Percentiles rank a stretch among this genome's conserved stretches.
Evolutionary conservation across 345 rosid species (phyloP).

Genomic region (Aegle marmelos): DNA sequence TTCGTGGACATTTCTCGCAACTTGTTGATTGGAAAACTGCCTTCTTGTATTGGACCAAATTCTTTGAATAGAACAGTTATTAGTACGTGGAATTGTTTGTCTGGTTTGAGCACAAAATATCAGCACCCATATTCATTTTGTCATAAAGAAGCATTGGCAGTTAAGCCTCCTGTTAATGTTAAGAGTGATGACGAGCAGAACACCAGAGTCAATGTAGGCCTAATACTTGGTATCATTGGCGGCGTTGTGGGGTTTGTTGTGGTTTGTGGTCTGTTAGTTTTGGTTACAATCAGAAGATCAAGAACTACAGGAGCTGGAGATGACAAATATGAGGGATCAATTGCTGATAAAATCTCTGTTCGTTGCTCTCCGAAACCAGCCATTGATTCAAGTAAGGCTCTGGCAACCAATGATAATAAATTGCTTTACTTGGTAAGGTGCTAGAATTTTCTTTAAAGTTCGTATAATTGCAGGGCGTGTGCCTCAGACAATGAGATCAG

Average conservation of each 20-base stretch:
- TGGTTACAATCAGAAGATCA: conserved; percentile 47
- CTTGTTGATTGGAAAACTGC: conserved; percentile 67
- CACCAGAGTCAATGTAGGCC: conserved; percentile 38
- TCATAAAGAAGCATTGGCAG: conserved; percentile 74
- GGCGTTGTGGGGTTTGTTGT: conserved; percentile 45
- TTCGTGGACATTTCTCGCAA: conserved; percentile 68
- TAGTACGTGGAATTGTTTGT: conserved; percentile 78
- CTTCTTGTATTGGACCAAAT: conserved; percentile 46
- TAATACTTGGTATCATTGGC: conserved; percentile 56
- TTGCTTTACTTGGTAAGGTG: no score
- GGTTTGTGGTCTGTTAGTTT: conserved; percentile 39
- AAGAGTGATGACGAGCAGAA: conserved; percentile 19
- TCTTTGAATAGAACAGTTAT: conserved; percentile 51
- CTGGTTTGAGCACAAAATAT: conserved; percentile 39
- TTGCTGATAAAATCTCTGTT: conserved; percentile 49
- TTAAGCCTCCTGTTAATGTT: conserved; percentile 42
- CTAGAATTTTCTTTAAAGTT: background rate
- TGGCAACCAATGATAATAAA: no score
- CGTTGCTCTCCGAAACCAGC: conserved; percentile 49
- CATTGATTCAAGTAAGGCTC: conserved; percentile 57
- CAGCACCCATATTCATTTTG: conserved; percentile 78
- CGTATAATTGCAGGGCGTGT: conserved; percentile 52
- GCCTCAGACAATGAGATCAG: conserved; percentile 80
- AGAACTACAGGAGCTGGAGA: conserved; percentile 23
- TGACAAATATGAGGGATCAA: conserved; percentile 31